Percentiles rank a stretch among this genome's conserved stretches.
Evolutionary conservation across 2,329 filamentous ascomycete genomes (phyloP).

Genomic region (Sporothrix luriei): DNA sequence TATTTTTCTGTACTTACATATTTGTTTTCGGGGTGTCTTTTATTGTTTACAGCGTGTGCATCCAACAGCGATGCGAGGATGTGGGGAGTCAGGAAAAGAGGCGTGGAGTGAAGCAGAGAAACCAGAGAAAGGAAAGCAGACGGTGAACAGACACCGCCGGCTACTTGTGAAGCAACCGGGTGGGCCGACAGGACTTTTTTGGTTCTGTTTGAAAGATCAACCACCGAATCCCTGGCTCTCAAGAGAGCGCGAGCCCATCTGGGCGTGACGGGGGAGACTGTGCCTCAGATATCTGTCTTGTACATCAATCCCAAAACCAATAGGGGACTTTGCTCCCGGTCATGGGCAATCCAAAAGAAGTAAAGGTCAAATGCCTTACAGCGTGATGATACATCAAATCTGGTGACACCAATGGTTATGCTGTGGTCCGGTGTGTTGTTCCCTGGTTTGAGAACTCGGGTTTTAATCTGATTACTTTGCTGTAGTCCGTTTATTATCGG

Average conservation of each 20-base stretch:
- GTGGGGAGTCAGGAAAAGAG: not conserved
- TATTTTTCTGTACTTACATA: not conserved
- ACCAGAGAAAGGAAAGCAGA: not conserved
- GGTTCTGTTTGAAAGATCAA: not conserved
- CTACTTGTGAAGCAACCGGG: no score
- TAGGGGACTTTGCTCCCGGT: not conserved
- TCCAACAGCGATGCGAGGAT: not conserved
- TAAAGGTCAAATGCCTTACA: not conserved
- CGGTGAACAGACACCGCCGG: no score
- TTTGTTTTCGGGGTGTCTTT: not conserved
- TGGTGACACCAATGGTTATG: not conserved
- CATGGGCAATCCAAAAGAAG: not conserved
- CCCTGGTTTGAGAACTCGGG: no score
- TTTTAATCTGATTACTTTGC: no score
- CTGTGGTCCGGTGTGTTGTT: no score
- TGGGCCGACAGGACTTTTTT: not conserved
- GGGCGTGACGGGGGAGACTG: not conserved
- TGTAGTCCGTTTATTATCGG: no score
- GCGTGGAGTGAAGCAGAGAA: not conserved
- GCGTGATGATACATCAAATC: no score
- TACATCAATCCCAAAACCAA: not conserved
- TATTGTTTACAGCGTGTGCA: conserved; percentile 1
- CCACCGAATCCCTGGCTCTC: not conserved
- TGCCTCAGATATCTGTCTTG: not conserved
- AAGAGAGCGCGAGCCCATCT: not conserved